Conservation (phyloP, 192 early-diverging fungal genomes). For the Dissophora ornata region DNA sequence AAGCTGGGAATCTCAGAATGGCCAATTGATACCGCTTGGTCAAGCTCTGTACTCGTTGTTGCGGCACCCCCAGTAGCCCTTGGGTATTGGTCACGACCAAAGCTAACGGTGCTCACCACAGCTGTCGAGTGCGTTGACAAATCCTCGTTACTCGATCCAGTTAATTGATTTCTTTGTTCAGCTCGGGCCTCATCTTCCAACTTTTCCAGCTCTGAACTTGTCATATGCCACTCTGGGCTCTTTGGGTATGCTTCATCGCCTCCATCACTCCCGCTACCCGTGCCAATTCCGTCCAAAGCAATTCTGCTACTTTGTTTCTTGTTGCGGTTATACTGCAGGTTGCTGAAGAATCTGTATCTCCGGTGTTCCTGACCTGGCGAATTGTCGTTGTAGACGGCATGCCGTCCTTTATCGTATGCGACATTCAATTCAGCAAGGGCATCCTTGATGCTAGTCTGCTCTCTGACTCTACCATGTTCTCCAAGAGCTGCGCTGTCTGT, state of each 20-base stretch:
- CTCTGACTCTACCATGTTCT: neutral
- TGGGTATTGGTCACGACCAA: neutral
- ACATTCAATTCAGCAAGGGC: constrained; percentile 25
- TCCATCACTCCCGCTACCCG: no score
- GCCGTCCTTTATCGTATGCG: constrained; percentile 19
- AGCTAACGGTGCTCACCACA: neutral
- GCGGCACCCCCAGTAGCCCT: neutral
- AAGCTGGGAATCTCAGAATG: no score
- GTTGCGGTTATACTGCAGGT: constrained; percentile 19
- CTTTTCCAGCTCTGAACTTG: constrained; percentile 5
- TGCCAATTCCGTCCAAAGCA: neutral
- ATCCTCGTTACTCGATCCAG: neutral
- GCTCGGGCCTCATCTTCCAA: constrained; percentile 5
- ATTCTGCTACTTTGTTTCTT: neutral
- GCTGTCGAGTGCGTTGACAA: neutral
- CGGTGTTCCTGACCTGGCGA: neutral
- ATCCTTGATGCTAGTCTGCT: constrained; percentile 4
- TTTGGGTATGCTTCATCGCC: constrained; percentile 11
- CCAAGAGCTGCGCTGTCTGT: neutral
- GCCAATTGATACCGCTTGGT: no score
- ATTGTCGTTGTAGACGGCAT: constrained; percentile 14
- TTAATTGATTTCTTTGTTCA: neutral
- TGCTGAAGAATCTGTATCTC: neutral
- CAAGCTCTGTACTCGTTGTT: no score
- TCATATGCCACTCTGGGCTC: constrained; percentile 37